Evolutionary conservation across 139 green algal genomes (phyloP), one percentile per base, ranked within the genome.

Genomic region (Astrephomene gubernaculifera): DNA sequence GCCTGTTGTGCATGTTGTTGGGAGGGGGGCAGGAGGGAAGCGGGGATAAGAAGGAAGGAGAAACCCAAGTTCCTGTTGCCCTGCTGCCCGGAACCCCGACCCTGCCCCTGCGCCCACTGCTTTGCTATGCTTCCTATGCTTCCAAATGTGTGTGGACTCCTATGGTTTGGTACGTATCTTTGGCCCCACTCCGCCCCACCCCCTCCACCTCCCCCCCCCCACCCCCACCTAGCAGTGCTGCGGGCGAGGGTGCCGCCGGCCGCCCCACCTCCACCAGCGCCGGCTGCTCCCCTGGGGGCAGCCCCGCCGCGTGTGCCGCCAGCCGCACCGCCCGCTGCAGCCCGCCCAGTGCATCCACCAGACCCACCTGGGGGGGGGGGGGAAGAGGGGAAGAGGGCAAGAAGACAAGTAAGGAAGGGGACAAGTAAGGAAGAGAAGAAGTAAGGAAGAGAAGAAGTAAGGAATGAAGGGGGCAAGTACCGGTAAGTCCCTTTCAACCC

Each of bases 301-400:
- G 82, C 27, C 82, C 88, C 19, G 96, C 96, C 27, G 89, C 86
- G 72, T 95, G 80, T 87, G 97, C 97, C 31, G 94, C 96, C 61
- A 99, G 79, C 5, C 86, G 87, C 8, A 99, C 41, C 2, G 97
- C 96, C 27, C 86, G 68, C 31, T 73, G 35, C 33, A 99, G 68
- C 39, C 97, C 96, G 8, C 97, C 97, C 70, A 98, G 64, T 2
- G 88, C 89, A 85, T 99, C 97, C 17, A 99, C 93, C 85, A 99
- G 91, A 12, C 35, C 8, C 12, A 70, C 67, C 80, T 86, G 52
- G 19, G 45, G 52, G 25, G 25, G n/a, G 53, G 29, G 36, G 14
- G 74, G 29, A 0, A 54, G 53, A 9, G 52, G 19, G 9, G 3
- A 31, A n/a, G 45, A 61, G 39, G 0, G 24, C 25, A n/a, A 45